These are phyloP conservation scores for Amanita molliuscula DNA, from an alignment of 768 basidiomycete genomes.

Conservation along the genomic window DNA sequence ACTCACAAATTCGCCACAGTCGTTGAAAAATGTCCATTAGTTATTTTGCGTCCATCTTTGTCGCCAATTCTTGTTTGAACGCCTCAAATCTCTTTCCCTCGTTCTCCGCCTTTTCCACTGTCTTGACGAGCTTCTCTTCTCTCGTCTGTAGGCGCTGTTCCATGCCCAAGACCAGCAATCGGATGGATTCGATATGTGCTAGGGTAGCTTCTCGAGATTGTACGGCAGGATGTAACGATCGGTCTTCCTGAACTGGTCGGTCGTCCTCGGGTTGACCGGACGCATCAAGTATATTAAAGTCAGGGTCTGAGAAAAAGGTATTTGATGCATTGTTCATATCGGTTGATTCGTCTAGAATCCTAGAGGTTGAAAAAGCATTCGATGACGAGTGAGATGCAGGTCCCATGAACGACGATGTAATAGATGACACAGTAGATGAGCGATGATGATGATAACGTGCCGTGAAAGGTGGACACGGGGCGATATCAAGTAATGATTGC, in stretches of 20 bases:
- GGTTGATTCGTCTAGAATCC: neutral
- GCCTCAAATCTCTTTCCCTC: constrained; percentile 47
- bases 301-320: constrained; percentile 5
- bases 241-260: constrained; percentile 6
- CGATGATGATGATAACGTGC: neutral
- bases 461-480: constrained; percentile 2
- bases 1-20: neutral
- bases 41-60: constrained; percentile 3
- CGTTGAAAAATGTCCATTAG: too few species aligned
- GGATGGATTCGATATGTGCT: constrained; percentile 59
- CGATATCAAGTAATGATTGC: constrained; percentile 28
- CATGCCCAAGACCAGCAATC: constrained; percentile 64
- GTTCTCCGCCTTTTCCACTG: constrained; percentile 47
- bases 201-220: constrained; percentile 28
- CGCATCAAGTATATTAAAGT: neutral
- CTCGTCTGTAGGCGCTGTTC: constrained; percentile 57
- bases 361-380: neutral
- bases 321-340: constrained; percentile 1
- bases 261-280: constrained; percentile 2
- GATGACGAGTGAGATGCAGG: constrained; percentile 1
- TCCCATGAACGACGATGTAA: constrained; percentile 4
- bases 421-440: constrained; percentile 5
- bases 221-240: constrained; percentile 6
- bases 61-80: constrained; percentile 25
- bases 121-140: constrained; percentile 51